Evolutionary conservation across 495 filamentous ascomycete genomes (phyloP).

Genomic region (Aspergillus affinis): DNA sequence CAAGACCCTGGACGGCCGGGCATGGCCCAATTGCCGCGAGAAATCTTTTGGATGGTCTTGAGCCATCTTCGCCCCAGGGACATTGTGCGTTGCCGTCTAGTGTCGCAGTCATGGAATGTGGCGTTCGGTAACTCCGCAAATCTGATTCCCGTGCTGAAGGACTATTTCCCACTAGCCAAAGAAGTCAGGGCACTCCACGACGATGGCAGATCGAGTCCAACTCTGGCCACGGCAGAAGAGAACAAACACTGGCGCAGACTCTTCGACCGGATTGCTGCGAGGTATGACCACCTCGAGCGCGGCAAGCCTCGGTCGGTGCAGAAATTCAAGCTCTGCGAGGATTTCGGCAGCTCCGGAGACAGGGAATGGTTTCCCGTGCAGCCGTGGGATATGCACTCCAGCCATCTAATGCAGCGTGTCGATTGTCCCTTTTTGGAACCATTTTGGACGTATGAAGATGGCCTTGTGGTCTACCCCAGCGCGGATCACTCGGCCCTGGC

Average conservation of each 20-base stretch:
- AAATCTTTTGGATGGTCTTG: constrained; percentile 45
- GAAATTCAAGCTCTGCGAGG: constrained; percentile 41
- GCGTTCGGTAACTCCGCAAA: constrained; percentile 52
- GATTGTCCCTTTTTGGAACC: constrained; percentile 55
- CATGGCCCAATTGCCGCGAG: constrained; percentile 38
- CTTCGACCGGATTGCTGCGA: constrained; percentile 54
- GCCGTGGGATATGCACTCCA: constrained; percentile 57
- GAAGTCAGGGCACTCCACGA: constrained; percentile 45
- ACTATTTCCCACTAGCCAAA: constrained; percentile 53
- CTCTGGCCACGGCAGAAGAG: constrained; percentile 5
- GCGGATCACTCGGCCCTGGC: constrained; percentile 42
- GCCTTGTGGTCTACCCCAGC: constrained; percentile 57
- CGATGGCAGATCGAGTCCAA: neutral
- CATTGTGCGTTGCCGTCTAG: constrained; percentile 54
- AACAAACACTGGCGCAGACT: constrained; percentile 36
- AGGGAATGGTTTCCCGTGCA: constrained; percentile 49
- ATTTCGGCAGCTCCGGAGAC: constrained; percentile 35
- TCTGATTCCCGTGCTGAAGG: constrained; percentile 47
- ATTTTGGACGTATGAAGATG: constrained; percentile 61
- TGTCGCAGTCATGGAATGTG: constrained; percentile 53
- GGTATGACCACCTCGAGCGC: constrained; percentile 55
- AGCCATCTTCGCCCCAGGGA: constrained; percentile 48
- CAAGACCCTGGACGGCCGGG: constrained; percentile 9
- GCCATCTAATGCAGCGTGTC: constrained; percentile 34
- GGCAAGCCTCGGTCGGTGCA: constrained; percentile 51